These are phyloP conservation scores for Monosporascus sp. DNA, from an alignment of 2,329 filamentous ascomycete genomes.

Conservation along the genomic window DNA sequence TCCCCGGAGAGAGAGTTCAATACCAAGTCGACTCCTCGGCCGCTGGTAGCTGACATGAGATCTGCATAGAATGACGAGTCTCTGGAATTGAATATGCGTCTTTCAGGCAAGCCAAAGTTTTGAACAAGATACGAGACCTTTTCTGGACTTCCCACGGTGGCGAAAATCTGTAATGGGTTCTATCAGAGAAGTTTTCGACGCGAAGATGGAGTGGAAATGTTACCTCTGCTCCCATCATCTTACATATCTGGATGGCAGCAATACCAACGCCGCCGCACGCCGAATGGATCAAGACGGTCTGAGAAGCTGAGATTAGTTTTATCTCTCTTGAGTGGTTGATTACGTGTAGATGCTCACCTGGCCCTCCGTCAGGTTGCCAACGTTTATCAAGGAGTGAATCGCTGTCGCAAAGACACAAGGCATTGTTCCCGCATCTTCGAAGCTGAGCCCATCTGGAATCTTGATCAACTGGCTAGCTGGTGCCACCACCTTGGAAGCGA, in stretches of 20 bases:
- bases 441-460: conserved; percentile 8
- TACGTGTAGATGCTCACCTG: too few relatives aligned
- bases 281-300: conserved; percentile 15
- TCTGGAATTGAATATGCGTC: neutral
- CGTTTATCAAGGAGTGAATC: conserved; percentile 11
- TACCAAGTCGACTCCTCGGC: neutral
- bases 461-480: neutral
- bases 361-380: conserved; percentile 12
- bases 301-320: too few relatives aligned
- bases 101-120: neutral
- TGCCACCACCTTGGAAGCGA: neutral
- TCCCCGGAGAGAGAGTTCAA: neutral
- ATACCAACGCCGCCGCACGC: conserved; percentile 13
- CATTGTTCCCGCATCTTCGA: conserved; percentile 10
- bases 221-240: conserved; percentile 11
- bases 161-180: too few relatives aligned
- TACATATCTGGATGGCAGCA: conserved; percentile 12
- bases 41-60: neutral
- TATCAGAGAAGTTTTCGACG: too few relatives aligned
- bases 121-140: neutral
- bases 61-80: neutral
- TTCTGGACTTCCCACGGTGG: conserved; percentile 21
- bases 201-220: too few relatives aligned
- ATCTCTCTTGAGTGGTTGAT: too few relatives aligned
- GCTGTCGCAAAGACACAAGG: conserved; percentile 9